Evolutionary conservation across 2,329 filamentous ascomycete species (phyloP), one percentile per base, ranked within the genome.

Genomic region (Paracoccidioides lutzii): DNA sequence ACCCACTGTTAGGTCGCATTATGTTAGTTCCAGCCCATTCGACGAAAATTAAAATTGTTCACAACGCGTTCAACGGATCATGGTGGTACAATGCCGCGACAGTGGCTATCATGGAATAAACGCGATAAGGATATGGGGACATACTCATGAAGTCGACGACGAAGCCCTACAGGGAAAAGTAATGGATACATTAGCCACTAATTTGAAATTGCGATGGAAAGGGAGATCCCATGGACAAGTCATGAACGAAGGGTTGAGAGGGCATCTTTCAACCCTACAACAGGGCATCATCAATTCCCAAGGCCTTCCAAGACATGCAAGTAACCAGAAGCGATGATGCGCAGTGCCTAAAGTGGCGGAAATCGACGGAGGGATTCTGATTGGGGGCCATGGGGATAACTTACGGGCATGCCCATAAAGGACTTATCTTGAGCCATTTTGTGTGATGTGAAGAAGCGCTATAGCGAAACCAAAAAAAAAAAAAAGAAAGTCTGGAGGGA

Each of bases 81-180:
- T 55, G 57, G 56, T 44, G 55, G 51, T 38, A 57, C 60, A 55
- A 60, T 58, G n/a, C 22, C 15, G 37, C 22, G 9, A 40, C n/a
- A 30, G 12, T 14, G 22, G 48, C 48, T n/a, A 41, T n/a, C 42
- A 48, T 15, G n/a, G 49, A 54, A 45, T 22, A n/a, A 45, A 38
- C 30, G 52, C 12, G 43, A 44, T 28, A 37, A 28, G 38, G 10
- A 14, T 41, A 35, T 8, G 37, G 5, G 38, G 61, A 93, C 90
- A 73, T 95, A 95, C 90, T 97, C 84, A 97, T 75, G 84, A 97
- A 97, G 81, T 97, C 91, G 73, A 94, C 88, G 74, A 96, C 73
- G 83, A 97, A 97, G 76, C 88, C 88, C 85, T 94, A 60, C 59
- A 60, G 55, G 15, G 62, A 5, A 14, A 5, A 4, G 4, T 10